Conservation (phyloP, 139 green algal genomes). For the Tetradesmus obliquus region DNA sequence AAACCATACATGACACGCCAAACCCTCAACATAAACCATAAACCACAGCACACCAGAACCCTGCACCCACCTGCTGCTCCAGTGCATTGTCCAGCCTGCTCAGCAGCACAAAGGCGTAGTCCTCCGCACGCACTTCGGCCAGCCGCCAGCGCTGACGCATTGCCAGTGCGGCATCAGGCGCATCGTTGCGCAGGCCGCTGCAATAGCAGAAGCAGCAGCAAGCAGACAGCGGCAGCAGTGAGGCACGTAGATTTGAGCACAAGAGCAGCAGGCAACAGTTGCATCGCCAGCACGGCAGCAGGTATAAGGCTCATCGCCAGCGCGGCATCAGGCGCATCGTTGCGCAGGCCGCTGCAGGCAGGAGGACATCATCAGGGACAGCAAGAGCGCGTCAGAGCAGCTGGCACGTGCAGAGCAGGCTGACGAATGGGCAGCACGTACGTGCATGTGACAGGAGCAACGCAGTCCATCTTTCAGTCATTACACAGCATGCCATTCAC, state of each 20-base stretch:
- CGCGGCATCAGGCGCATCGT: conserved; percentile 89
- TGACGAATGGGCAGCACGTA: too few species aligned
- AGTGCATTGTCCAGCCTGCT: conserved; percentile 77
- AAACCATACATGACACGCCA: conserved; percentile 92
- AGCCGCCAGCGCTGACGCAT: conserved; percentile 93
- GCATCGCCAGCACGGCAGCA: not conserved
- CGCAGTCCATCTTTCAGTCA: too few species aligned
- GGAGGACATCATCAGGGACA: not conserved
- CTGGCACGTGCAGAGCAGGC: too few species aligned
- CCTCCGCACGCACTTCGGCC: conserved; percentile 91
- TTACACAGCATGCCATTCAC: not conserved
- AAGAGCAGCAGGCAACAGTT: not conserved
- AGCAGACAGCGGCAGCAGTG: not conserved
- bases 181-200: conserved; percentile 93
- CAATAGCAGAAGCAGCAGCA: not conserved
- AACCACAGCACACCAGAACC: conserved; percentile 53
- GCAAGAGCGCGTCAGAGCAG: not conserved
- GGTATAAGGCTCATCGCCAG: conserved; percentile 75
- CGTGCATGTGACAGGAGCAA: too few species aligned
- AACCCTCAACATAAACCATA: conserved; percentile 87
- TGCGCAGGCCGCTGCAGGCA: conserved; percentile 80
- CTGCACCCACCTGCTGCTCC: conserved; percentile 66
- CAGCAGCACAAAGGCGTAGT: conserved; percentile 95
- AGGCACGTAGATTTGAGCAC: not conserved
- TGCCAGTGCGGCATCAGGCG: conserved; percentile 81